Conservation (phyloP, 805 yeast genomes). For the Kodamaea kaohsiungensis region DNA sequence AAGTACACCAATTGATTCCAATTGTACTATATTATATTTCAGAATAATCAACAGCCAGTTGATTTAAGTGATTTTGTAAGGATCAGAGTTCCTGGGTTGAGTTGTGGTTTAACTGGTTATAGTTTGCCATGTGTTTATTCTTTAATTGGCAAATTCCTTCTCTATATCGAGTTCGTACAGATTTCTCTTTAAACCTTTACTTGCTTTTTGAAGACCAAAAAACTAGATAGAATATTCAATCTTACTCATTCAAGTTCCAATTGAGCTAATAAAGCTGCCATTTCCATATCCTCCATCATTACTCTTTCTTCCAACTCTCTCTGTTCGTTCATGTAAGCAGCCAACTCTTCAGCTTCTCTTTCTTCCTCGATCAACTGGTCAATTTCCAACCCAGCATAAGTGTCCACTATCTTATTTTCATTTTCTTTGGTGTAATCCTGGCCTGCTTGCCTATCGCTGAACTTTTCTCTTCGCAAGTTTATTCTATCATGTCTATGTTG, state of each 20-base stretch:
- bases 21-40: no score
- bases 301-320: constrained; percentile 22
- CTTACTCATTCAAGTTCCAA: constrained; percentile 4
- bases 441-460: constrained; percentile 5
- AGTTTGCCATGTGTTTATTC: no score
- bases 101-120: no score
- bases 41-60: no score
- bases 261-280: constrained; percentile 14
- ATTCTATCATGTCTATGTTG: constrained; percentile 23
- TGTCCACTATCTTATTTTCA: neutral
- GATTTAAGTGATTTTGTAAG: no score
- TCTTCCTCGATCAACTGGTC: constrained; percentile 28
- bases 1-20: no score
- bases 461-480: constrained; percentile 11
- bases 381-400: constrained; percentile 16
- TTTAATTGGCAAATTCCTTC: no score
- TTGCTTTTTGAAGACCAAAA: neutral
- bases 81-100: no score
- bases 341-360: constrained; percentile 11
- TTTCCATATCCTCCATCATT: constrained; percentile 15
- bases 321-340: constrained; percentile 13
- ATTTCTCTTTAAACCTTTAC: no score
- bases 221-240: no score
- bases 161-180: no score
- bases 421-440: constrained; percentile 8